These are phyloP conservation scores for Solanum gracilifrons DNA, from an alignment of 257 asterid genomes.

Conservation along the genomic window DNA sequence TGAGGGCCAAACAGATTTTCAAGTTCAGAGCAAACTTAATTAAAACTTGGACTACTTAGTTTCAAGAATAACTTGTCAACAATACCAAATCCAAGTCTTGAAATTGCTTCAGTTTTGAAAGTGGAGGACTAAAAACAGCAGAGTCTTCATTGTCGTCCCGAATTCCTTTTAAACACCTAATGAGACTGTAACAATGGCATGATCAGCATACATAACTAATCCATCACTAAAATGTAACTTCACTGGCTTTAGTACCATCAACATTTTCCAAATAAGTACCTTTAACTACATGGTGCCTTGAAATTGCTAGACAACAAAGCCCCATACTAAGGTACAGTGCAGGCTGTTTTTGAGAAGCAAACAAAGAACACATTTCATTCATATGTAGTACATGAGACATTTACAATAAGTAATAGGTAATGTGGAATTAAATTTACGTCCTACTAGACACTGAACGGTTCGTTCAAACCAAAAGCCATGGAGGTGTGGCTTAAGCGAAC, in stretches of 20 bases:
- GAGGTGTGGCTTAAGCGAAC: no score
- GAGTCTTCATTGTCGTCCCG: no score
- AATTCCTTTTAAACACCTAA: slow-evolving; percentile 43
- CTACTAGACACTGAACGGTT: not conserved
- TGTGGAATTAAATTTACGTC: not conserved
- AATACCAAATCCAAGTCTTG: slow-evolving; percentile 67
- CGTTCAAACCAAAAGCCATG: no score
- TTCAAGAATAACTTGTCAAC: slow-evolving; percentile 75
- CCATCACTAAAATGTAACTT: slow-evolving; percentile 65
- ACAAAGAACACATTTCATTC: not conserved
- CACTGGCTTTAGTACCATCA: slow-evolving; percentile 19
- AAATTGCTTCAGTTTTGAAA: slow-evolving; percentile 44
- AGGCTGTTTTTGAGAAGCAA: not conserved
- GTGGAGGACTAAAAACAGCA: no score
- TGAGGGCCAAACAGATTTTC: no score
- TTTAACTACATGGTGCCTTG: not conserved
- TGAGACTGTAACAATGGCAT: slow-evolving; percentile 70
- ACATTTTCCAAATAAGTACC: not conserved
- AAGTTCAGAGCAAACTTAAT: no score
- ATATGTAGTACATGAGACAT: not conserved
- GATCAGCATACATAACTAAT: slow-evolving; percentile 45
- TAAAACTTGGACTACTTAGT: not conserved
- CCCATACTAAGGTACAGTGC: not conserved
- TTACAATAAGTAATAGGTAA: not conserved
- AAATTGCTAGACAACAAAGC: not conserved